These are phyloP conservation scores for Penicillium lagena DNA, from an alignment of 495 filamentous ascomycete species.

Conservation along the genomic window DNA sequence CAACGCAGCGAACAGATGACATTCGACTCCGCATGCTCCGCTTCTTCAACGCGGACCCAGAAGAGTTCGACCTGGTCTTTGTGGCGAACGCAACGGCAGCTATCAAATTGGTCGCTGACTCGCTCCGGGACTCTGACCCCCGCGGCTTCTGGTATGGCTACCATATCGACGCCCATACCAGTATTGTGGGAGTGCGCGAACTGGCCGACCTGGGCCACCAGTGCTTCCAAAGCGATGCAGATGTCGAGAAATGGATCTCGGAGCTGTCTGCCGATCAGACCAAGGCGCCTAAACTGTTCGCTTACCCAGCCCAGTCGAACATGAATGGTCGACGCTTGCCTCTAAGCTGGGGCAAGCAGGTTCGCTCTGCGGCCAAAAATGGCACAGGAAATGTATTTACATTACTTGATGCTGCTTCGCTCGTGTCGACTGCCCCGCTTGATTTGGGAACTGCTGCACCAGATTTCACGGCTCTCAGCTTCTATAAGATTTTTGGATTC, in stretches of 20 bases:
- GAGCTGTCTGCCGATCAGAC: slow-evolving; percentile 13
- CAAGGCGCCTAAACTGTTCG: slow-evolving; percentile 51
- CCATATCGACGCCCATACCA: slow-evolving; percentile 82
- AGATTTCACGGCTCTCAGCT: slow-evolving; percentile 84
- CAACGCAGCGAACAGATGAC: slow-evolving; percentile 69
- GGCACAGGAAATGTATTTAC: slow-evolving; percentile 46
- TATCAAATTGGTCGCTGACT: slow-evolving; percentile 79
- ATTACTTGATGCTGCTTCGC: slow-evolving; percentile 83
- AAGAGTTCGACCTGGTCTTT: slow-evolving; percentile 82
- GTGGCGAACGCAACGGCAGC: slow-evolving; percentile 89
- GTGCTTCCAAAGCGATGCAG: slow-evolving; percentile 61
- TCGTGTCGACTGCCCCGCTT: slow-evolving; percentile 70
- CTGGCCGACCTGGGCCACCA: slow-evolving; percentile 49
- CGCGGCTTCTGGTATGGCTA: slow-evolving; percentile 76
- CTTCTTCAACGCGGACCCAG: slow-evolving; percentile 81
- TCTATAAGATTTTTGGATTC: slow-evolving; percentile 97
- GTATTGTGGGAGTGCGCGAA: slow-evolving; percentile 77
- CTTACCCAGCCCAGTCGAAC: slow-evolving; percentile 89
- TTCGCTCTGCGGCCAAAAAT: slow-evolving; percentile 31
- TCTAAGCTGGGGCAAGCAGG: slow-evolving; percentile 55
- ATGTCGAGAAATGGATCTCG: slow-evolving; percentile 65
- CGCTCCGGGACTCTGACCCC: slow-evolving; percentile 51
- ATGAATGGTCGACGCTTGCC: slow-evolving; percentile 82
- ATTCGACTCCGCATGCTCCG: slow-evolving; percentile 62
- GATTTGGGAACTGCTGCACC: slow-evolving; percentile 63